Evolutionary conservation across 305 asterid genomes (phyloP).

Genomic region (Rubia tinctorum): DNA sequence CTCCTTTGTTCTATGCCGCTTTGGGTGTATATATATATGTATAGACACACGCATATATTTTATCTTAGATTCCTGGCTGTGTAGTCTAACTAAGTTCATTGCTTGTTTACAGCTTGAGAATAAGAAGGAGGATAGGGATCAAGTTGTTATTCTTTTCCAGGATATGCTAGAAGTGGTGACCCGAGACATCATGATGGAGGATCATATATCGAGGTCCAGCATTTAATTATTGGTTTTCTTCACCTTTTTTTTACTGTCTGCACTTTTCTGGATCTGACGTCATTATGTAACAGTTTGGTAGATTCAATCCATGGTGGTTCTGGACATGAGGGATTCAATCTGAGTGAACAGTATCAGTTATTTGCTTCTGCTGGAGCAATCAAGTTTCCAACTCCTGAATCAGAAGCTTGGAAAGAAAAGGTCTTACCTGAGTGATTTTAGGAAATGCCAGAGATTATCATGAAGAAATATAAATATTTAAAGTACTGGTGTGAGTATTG

Average conservation of each 20-base stretch:
- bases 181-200: conserved; percentile 96
- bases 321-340: conserved; percentile 81
- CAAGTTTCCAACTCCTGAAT: conserved; percentile 79
- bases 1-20: not conserved
- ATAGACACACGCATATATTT: not conserved
- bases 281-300: conserved; percentile 55
- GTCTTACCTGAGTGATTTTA: conserved; percentile 24
- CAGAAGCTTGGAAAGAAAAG: conserved; percentile 99
- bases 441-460: not conserved
- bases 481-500: not conserved
- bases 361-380: conserved; percentile 99
- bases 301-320: conserved; percentile 85
- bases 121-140: conserved; percentile 94
- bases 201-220: conserved; percentile 70
- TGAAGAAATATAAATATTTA: not conserved
- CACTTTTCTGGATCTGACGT: conserved; percentile 20
- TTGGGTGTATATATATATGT: too few relatives aligned
- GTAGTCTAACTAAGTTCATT: not conserved
- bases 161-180: conserved; percentile 99
- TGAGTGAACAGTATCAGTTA: conserved; percentile 92
- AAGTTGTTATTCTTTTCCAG: conserved; percentile 97
- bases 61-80: not conserved
- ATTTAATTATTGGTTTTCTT: conserved; percentile 6
- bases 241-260: not conserved
- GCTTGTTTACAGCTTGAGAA: conserved; percentile 68